Base-by-base conservation (phyloP, 169 alveolate species). In the Plasmodium falciparum region DNA sequence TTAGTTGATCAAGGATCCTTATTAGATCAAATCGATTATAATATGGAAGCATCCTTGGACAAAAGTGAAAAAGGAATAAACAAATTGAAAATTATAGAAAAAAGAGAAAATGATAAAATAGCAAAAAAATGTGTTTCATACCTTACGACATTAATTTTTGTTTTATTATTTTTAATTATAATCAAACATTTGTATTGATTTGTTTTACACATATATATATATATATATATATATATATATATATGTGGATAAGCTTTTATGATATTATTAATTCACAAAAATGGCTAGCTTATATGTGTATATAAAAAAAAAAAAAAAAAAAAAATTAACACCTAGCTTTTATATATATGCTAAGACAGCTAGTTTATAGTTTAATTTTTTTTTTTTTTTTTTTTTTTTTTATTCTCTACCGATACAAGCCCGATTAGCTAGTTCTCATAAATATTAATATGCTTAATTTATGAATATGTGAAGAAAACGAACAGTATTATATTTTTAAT, bases 1-100 rank as follows among this genome's bases (percentile, higher is more conserved):
- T 92, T 95, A 22, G 89, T 92, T 71, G 97, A 95, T 54, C 97
- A 95, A 66, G 97, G 97, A 2, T 88, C 97, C 33, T 59, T 95
- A 66, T 54, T 95, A 45, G 97, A 95, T 70, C 94, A 95, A 88
- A 95, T 95, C 62, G 97, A 95, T 75, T 93, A 91, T 63, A 95
- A 93, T 89, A 89, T 95, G 47, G 96, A 92, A 2, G 54, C 74
- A 50, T 62, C 89, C 26, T 71, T 88, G 12, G 74, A 65, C 56
- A 78, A 88, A 63, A 61, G 89, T 54, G 91, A 83, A 72, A 63
- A 88, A 43, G 93, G 91, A 39, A 70, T 76, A 56, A 43, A 76
- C 45, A 71, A 88, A 69, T 65, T 88, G 43, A 62, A 62, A 62
- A 88, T 70, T 26, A 71, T 83, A 74, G 67, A 88, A 20, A 88